phyloP scores from a whole-genome alignment of 2,329 filamentous ascomycete genomes.

The Fusarium transvaalense region DNA sequence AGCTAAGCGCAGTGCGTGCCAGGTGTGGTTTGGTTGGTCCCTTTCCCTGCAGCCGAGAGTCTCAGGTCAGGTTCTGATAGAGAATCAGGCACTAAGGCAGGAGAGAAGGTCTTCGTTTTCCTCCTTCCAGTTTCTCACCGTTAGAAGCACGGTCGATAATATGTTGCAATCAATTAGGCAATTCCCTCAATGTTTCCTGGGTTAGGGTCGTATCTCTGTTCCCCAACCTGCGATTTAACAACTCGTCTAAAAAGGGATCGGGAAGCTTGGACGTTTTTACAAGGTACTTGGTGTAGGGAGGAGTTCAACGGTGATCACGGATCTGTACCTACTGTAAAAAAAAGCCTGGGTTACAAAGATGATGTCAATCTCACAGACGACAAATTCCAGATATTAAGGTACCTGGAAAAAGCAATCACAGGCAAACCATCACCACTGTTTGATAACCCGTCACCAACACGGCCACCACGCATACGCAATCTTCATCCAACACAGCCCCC shows the following conservation, averaged over 20 bases:
- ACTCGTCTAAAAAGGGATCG: slow-evolving; percentile 35
- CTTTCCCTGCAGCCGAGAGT: slow-evolving; percentile 30
- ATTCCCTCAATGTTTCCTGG: slow-evolving; percentile 15
- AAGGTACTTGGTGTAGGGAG: slow-evolving; percentile 2
- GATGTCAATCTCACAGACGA: slow-evolving; percentile 21
- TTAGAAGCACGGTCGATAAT: slow-evolving; percentile 23
- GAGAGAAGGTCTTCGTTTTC: slow-evolving; percentile 15
- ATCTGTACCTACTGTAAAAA: no score
- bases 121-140: slow-evolving; percentile 18
- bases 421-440: slow-evolving; percentile 3
- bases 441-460: slow-evolving; percentile 5
- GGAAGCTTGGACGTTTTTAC: slow-evolving; percentile 28
- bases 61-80: slow-evolving; percentile 33
- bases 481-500: slow-evolving; percentile 29
- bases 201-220: slow-evolving; percentile 19
- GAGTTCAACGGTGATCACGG: slow-evolving; percentile 20
- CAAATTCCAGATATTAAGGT: not conserved
- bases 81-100: slow-evolving; percentile 41
- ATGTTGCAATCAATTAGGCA: slow-evolving; percentile 11
- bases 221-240: slow-evolving; percentile 37
- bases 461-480: slow-evolving; percentile 32
- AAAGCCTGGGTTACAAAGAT: slow-evolving; percentile 2
- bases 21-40: slow-evolving; percentile 37
- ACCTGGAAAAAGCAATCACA: slow-evolving; percentile 8
- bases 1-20: slow-evolving; percentile 38